Evolutionary conservation across 2,329 filamentous ascomycete genomes (phyloP).

Genomic region (Microdochium paspali): DNA sequence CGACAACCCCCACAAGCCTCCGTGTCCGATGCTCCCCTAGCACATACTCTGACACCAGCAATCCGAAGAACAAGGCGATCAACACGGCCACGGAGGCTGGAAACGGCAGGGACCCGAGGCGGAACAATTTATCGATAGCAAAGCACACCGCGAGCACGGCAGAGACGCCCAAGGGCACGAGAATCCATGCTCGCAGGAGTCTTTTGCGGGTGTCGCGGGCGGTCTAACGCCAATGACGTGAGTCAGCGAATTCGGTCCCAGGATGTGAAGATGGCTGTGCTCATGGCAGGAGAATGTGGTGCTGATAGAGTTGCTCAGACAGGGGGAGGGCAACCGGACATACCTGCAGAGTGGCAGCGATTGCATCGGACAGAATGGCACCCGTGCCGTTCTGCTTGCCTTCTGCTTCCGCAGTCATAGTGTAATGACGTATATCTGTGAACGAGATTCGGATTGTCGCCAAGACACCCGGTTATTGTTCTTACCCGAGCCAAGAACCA

Average conservation of each 20-base stretch:
- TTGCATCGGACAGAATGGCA: background rate
- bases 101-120: conserved; percentile 40
- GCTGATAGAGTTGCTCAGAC: no score
- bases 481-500: no score
- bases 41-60: conserved; percentile 35
- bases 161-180: conserved; percentile 35
- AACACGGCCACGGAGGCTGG: conserved; percentile 51
- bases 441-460: no score
- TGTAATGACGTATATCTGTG: no score
- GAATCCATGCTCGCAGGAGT: conserved; percentile 33
- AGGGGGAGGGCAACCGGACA: background rate
- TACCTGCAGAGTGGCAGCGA: background rate
- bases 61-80: conserved; percentile 39
- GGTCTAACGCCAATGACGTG: conserved; percentile 3
- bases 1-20: conserved; percentile 36
- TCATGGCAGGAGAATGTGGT: no score
- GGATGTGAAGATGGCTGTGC: no score
- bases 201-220: conserved; percentile 10
- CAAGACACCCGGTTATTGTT: no score
- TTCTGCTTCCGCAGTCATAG: background rate
- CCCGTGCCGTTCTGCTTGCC: background rate
- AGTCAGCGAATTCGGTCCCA: no score
- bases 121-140: conserved; percentile 31
- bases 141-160: conserved; percentile 31
- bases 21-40: conserved; percentile 39